Conservation (phyloP, 208 protist species). For the Blechomonas ayalai region DNA sequence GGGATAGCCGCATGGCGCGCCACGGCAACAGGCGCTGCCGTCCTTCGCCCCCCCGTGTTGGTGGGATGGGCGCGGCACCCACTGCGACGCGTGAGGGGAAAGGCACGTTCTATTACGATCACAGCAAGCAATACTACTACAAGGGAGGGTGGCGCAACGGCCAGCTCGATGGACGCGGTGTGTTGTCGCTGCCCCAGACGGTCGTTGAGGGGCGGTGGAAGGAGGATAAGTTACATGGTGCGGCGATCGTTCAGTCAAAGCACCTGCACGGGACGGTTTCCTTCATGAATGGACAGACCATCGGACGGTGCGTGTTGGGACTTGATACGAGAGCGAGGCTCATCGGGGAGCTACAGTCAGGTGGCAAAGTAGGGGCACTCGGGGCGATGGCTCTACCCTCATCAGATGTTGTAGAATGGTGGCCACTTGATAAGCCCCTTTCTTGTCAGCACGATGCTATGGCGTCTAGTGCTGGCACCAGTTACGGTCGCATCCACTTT, state of each 20-base stretch:
- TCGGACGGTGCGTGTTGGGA: slow-evolving; percentile 35
- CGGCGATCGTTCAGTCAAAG: slow-evolving; percentile 22
- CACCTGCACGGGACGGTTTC: slow-evolving; percentile 9
- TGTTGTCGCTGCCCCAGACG: slow-evolving; percentile 31
- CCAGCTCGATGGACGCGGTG: slow-evolving; percentile 31
- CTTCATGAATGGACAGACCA: slow-evolving; percentile 5
- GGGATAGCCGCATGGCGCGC: no score
- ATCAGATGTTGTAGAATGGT: slow-evolving; percentile 55
- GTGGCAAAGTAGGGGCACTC: slow-evolving; percentile 7
- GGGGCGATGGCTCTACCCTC: slow-evolving; percentile 26
- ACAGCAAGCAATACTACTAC: slow-evolving; percentile 21
- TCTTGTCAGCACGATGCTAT: no score
- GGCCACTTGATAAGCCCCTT: no score
- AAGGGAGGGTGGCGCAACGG: slow-evolving; percentile 44
- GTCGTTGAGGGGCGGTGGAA: slow-evolving; percentile 49
- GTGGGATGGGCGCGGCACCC: neutral
- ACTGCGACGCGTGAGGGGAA: slow-evolving; percentile 9
- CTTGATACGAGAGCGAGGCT: slow-evolving; percentile 37
- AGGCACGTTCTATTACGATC: slow-evolving; percentile 14
- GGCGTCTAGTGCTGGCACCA: slow-evolving; percentile 13
- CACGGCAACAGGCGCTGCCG: no score
- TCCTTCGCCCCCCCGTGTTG: no score
- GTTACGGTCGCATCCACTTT: slow-evolving; percentile 41
- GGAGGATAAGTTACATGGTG: slow-evolving; percentile 22
- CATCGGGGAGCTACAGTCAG: slow-evolving; percentile 18